phyloP scores from a whole-genome alignment of 2,329 filamentous ascomycete genomes.

The Geosmithia putterillii region DNA sequence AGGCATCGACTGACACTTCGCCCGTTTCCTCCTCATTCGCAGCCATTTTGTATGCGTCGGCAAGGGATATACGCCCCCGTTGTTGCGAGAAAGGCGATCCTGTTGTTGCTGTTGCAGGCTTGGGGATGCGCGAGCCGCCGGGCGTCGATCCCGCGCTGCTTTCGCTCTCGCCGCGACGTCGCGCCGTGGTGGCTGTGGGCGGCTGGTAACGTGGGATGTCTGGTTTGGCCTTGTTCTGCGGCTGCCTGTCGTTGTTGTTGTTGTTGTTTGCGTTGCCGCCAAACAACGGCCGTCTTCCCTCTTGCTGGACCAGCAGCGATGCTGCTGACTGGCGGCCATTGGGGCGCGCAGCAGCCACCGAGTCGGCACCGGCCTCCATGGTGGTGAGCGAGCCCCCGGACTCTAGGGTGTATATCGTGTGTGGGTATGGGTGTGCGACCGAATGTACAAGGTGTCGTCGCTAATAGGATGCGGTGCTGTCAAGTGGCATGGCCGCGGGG shows the following conservation, averaged over 20 bases:
- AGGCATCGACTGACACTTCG: conserved; percentile 23
- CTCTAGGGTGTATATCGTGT: neutral
- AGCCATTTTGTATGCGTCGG: conserved; percentile 26
- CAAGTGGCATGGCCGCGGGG: neutral
- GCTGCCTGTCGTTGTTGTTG: conserved; percentile 3
- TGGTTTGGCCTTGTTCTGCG: neutral
- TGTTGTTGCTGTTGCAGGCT: conserved; percentile 5
- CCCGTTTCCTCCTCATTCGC: conserved; percentile 11
- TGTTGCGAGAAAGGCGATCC: conserved; percentile 8
- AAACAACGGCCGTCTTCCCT: conserved; percentile 28
- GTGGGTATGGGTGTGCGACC: neutral
- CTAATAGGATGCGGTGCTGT: neutral
- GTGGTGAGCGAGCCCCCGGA: neutral
- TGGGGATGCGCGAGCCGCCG: conserved; percentile 20
- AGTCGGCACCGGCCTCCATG: neutral
- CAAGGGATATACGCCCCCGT: conserved; percentile 22
- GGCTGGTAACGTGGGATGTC: neutral
- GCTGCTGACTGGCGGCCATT: conserved; percentile 8
- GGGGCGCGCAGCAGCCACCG: conserved; percentile 1
- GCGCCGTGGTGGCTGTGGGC: conserved; percentile 1
- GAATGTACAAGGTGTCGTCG: neutral
- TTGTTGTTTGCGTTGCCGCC: conserved; percentile 10
- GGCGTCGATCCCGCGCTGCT: conserved; percentile 10
- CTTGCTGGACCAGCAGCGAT: conserved; percentile 23
- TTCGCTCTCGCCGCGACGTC: conserved; percentile 9